Base-by-base conservation (phyloP, 2,329 filamentous ascomycete species). In the Rhinocladiella similis region DNA sequence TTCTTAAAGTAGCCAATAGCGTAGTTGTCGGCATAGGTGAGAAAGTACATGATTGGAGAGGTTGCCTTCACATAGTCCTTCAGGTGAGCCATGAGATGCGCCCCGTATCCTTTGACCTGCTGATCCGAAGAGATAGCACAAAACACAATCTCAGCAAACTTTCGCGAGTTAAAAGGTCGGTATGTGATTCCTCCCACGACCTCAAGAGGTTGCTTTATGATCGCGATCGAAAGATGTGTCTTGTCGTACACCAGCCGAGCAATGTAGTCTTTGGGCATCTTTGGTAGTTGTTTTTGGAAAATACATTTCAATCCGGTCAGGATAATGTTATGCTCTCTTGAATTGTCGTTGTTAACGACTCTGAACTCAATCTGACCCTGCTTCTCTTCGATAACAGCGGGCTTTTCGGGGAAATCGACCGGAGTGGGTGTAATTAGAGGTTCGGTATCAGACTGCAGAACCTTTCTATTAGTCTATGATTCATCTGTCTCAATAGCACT, bases 251-350 rank as follows among this genome's bases (percentile, higher is more conserved):
- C 94, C 6, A 99, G 84, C 38, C 94, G 89, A 3, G 94, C 94
- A 66, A 99, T 97, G 72, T 99, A 99, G 70, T 97, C 94, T 73
- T 97, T 97, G 13, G 94, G 94, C 94, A 99, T 99, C 74, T 97
- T 97, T 0, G 94, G 94, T 5, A 99, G 80, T 70, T 99, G 94
- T 67, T 97, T 97, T 72, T 99, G 94, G 68, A 99, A 97, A 63
- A 99, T 95, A 70, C 92, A 96, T 72, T 97, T 99, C 53, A 99
- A 80, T 13, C 94, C 94, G 0, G 93, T 97, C 57, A 99, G 80
- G 66, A 99, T 95, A 69, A 97, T 95, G 64, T 92, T 86, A 69
- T 90, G 95, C 68, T 96, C 91, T 63, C 88, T 84, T 36, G 86
- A 82, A 67, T 89, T 89, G 69, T 99, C 94, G 70, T 99, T 99